Conservation (phyloP, 306 rosid genomes). For the Inga oerstediana region DNA sequence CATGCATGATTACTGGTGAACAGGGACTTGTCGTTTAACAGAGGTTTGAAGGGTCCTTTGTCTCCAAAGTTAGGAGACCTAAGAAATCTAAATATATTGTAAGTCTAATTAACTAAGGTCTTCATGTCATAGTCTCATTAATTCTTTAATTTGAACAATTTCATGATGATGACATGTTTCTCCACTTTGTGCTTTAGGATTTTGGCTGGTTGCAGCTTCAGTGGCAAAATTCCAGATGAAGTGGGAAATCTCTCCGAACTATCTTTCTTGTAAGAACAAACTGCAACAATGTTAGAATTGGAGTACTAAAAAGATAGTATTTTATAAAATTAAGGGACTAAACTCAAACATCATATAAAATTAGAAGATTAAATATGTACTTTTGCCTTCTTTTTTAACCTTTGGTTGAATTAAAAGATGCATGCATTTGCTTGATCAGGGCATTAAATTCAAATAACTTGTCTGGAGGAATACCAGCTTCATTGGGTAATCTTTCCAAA, state of each 20-base stretch:
- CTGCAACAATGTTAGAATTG: background rate
- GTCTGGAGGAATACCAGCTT: conserved; percentile 76
- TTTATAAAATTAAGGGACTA: background rate
- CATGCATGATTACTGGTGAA: conserved; percentile 28
- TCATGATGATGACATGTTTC: conserved; percentile 2
- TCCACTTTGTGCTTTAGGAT: conserved; percentile 55
- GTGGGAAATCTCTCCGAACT: conserved; percentile 77
- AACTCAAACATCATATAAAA: no score
- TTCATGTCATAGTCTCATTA: conserved; percentile 2
- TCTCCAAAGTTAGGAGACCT: conserved; percentile 57
- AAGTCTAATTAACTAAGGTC: conserved; percentile 27
- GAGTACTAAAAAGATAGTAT: no score
- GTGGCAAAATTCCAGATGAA: conserved; percentile 76
- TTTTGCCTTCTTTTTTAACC: no score
- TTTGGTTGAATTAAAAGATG: no score
- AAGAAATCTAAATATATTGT: conserved; percentile 70
- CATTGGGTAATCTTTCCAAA: conserved; percentile 88
- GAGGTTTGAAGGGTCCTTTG: conserved; percentile 58
- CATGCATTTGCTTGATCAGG: conserved; percentile 45
- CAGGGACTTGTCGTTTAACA: conserved; percentile 80
- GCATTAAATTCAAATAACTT: conserved; percentile 86
- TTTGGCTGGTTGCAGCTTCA: conserved; percentile 90
- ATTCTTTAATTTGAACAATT: background rate
- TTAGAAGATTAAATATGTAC: no score
- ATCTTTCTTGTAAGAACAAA: conserved; percentile 74